Conservation (phyloP, 208 protist genomes). For the Crithidia expoeki region DNA sequence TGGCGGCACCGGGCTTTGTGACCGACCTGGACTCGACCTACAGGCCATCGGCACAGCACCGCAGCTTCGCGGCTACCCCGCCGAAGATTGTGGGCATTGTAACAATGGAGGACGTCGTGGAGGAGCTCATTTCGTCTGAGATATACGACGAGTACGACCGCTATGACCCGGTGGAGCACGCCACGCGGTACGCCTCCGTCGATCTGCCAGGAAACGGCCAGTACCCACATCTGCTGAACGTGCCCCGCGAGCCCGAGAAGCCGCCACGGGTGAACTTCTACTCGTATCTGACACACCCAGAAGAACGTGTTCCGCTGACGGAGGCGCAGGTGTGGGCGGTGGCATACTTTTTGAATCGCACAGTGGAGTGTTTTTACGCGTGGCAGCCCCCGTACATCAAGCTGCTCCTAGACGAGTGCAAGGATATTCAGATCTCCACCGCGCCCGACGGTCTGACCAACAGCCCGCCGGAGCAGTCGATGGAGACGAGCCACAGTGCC, state of each 20-base stretch:
- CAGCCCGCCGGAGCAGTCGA: slow-evolving; percentile 3
- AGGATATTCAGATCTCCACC: slow-evolving; percentile 70
- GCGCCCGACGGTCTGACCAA: not conserved
- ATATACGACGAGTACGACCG: slow-evolving; percentile 93
- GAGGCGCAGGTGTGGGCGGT: slow-evolving; percentile 88
- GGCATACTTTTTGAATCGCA: slow-evolving; percentile 81
- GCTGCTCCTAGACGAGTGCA: slow-evolving; percentile 78
- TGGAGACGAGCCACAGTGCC: slow-evolving; percentile 10
- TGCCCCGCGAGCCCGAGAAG: slow-evolving; percentile 58
- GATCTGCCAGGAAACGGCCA: slow-evolving; percentile 22
- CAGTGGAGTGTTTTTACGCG: slow-evolving; percentile 57
- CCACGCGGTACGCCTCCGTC: slow-evolving; percentile 18
- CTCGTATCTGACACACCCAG: slow-evolving; percentile 82
- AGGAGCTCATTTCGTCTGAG: slow-evolving; percentile 83
- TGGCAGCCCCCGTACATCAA: slow-evolving; percentile 83
- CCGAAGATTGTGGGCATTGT: slow-evolving; percentile 71
- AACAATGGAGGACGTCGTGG: slow-evolving; percentile 89
- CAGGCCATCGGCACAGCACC: slow-evolving; percentile 8
- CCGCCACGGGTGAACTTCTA: slow-evolving; percentile 86
- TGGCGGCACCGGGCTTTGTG: not conserved
- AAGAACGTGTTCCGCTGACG: slow-evolving; percentile 50
- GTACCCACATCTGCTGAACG: slow-evolving; percentile 13
- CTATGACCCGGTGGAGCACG: slow-evolving; percentile 44
- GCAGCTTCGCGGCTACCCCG: slow-evolving; percentile 24
- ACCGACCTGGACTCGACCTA: slow-evolving; percentile 24